Percentiles rank a stretch among this genome's conserved stretches.
phyloP scores from a whole-genome alignment of 371 early-diverging fungal genomes.

The Parasitella parasitica region DNA sequence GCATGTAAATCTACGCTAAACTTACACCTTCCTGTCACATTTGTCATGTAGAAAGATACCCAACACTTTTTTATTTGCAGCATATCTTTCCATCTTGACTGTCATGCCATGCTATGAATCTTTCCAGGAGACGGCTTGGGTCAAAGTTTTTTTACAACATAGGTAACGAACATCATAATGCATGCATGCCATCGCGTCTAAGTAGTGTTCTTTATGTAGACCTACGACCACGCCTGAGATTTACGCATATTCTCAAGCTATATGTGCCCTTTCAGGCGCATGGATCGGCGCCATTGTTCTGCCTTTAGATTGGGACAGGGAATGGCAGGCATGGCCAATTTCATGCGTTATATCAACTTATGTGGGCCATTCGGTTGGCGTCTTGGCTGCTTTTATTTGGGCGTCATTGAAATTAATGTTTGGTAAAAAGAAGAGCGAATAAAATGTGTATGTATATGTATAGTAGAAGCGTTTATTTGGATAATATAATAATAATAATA shows the following conservation, averaged over 20 bases:
- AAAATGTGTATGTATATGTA: constrained; percentile 9
- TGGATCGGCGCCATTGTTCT: constrained; percentile 55
- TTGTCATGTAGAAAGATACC: constrained; percentile 38
- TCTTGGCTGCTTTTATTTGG: constrained; percentile 46
- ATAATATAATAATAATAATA: background rate
- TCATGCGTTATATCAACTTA: constrained; percentile 50
- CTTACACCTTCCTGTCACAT: background rate
- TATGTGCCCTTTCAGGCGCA: constrained; percentile 46
- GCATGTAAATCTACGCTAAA: background rate
- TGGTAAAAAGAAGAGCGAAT: constrained; percentile 47
- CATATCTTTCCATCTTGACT: constrained; percentile 42
- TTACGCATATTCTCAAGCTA: constrained; percentile 43
- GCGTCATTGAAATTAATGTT: constrained; percentile 36
- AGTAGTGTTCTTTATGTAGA: constrained; percentile 4
- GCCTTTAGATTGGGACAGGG: constrained; percentile 53
- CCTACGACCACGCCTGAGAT: constrained; percentile 42
- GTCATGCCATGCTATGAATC: constrained; percentile 35
- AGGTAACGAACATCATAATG: constrained; percentile 19
- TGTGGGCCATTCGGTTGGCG: constrained; percentile 48
- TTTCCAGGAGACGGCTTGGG: constrained; percentile 22
- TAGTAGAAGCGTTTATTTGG: background rate
- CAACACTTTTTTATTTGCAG: constrained; percentile 40
- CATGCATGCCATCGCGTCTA: background rate
- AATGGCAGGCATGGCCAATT: constrained; percentile 56
- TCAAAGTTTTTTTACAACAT: constrained; percentile 44